Evolutionary conservation across 106 monocot species (phyloP), one percentile per base, ranked within the genome.

Genomic region (Platanthera zijinensis): DNA sequence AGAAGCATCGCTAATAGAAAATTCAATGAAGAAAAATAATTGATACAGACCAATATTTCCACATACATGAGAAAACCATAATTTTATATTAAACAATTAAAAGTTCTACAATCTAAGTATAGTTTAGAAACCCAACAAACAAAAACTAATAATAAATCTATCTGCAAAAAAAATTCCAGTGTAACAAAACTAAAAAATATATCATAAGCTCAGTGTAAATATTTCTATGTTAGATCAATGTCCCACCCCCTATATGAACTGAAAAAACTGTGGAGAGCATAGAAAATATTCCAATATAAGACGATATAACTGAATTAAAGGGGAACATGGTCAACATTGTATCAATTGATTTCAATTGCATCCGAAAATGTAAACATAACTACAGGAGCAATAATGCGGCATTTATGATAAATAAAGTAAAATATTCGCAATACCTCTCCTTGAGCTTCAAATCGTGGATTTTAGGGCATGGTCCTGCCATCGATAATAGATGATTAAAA

Each of bases 381-480:
- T 28, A 21, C 2, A 39, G 30, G 2, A 54, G 8, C 18, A 62
- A 51, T 19, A 72, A 57, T 19, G 48, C 66, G 32, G 32, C 4
- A 66, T 30, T 66, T 66, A 32, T 30, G 28, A 39, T 30, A 5
- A 30, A 30, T 39, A 66, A 32, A 30, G 25, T 25, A 32, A 32
- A 32, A 66, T 32, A 66, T 32, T 66, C 32, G 25, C 10, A 19
- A 30, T 66, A 79, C 79, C 79, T 79, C 73, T 79, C 79, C 63
- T 79, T 79, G 50, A 79, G 79, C 73, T 79, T 79, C 50, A 73
- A 73, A 79, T 79, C 79, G 56, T 79, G 79, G 51, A 79, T 79
- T 50, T 50, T 79, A 51, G 79, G 79, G 79, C 79, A 79, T 19
- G 50, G 61, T 51, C 79, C 79, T 79, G 73, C 3, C 61, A 74